Evolutionary conservation across 106 monocot species (phyloP).

Genomic region (Chionographis japonica): DNA sequence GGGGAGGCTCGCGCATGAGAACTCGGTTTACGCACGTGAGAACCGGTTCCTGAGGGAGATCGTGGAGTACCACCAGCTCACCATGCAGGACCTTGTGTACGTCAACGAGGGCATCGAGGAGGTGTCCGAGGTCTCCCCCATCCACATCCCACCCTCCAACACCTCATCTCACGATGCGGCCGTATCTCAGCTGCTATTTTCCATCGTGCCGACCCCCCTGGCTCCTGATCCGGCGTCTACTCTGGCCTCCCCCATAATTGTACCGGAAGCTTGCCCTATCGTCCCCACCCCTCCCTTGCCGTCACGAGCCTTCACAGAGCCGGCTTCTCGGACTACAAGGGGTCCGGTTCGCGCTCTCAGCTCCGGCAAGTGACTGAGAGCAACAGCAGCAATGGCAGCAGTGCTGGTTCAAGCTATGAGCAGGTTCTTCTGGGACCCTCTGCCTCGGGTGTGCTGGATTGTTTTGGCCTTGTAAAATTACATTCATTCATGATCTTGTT

Average conservation of each 20-base stretch:
- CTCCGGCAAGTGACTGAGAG: no score
- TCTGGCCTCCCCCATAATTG: slow-evolving; percentile 7
- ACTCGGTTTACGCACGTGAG: slow-evolving; percentile 68
- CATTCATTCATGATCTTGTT: no score
- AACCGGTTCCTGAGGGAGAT: slow-evolving; percentile 88
- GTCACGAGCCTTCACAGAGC: neutral
- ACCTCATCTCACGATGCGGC: neutral
- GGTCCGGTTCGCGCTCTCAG: no score
- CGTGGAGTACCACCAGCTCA: slow-evolving; percentile 86
- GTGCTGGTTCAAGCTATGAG: no score
- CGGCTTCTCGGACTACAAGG: neutral
- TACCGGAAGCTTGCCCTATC: slow-evolving; percentile 43
- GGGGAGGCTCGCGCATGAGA: slow-evolving; percentile 70
- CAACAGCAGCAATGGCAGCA: no score
- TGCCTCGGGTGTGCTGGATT: no score
- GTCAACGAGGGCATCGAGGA: slow-evolving; percentile 73
- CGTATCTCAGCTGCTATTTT: neutral
- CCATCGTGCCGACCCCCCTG: neutral
- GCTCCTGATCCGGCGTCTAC: neutral
- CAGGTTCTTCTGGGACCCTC: no score
- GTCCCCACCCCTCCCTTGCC: slow-evolving; percentile 33
- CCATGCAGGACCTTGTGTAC: slow-evolving; percentile 69
- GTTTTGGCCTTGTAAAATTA: no score
- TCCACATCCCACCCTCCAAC: slow-evolving; percentile 11
- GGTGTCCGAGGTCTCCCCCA: slow-evolving; percentile 62